phyloP scores from a whole-genome alignment of 2,329 filamentous ascomycete genomes.

The Aspergillus pseudonomiae region DNA sequence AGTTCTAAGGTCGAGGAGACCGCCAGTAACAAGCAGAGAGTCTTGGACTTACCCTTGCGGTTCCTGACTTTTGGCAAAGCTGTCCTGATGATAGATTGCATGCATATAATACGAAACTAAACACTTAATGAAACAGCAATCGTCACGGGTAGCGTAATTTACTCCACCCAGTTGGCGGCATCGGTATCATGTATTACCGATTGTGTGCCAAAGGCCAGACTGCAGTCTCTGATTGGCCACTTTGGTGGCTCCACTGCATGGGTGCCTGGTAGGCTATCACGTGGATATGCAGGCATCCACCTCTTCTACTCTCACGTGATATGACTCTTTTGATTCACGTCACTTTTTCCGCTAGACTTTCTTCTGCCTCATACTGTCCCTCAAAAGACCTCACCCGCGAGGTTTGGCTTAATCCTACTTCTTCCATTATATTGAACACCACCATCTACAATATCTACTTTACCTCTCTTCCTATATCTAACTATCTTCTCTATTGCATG shows the following conservation, averaged over 20 bases:
- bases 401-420: not conserved
- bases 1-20: not conserved
- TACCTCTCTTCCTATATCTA: constrained; percentile 3
- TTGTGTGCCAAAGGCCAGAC: constrained; percentile 33
- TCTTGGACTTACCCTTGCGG: constrained; percentile 10
- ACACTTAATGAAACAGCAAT: constrained; percentile 1
- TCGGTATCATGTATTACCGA: constrained; percentile 26
- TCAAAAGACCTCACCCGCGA: not conserved
- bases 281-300: constrained; percentile 10
- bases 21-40: constrained; percentile 7
- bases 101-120: constrained; percentile 10
- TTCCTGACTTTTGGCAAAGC: constrained; percentile 13
- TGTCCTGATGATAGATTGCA: constrained; percentile 20
- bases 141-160: constrained; percentile 15
- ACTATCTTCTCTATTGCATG: constrained; percentile 25
- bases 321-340: constrained; percentile 26
- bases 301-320: constrained; percentile 23
- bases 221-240: constrained; percentile 34
- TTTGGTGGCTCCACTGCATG: not conserved
- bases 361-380: not conserved
- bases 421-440: not conserved
- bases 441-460: constrained; percentile 3
- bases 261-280: constrained; percentile 23
- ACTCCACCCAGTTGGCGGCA: constrained; percentile 10
- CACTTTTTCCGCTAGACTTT: constrained; percentile 32